Percentiles rank a stretch among this genome's conserved stretches.
These are phyloP conservation scores for Fusarium austroafricanum DNA, from an alignment of 2,329 filamentous ascomycete species.

Conservation along the genomic window DNA sequence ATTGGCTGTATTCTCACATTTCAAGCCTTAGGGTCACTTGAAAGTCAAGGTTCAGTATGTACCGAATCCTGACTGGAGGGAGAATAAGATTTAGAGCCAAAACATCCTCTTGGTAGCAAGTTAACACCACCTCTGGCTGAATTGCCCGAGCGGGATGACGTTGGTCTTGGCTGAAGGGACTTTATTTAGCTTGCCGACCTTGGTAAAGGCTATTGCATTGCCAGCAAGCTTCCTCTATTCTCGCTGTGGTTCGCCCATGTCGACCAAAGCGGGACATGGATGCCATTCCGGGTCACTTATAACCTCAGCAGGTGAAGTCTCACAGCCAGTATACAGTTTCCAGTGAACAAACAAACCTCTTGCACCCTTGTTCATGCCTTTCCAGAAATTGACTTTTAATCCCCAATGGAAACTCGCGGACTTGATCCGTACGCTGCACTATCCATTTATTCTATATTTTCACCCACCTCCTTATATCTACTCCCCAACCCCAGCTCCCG, in stretches of 20 bases:
- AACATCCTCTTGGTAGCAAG: background rate
- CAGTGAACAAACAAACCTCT: too few species aligned
- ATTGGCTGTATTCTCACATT: background rate
- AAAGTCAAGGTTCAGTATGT: background rate
- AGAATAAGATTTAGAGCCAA: background rate
- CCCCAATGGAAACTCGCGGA: constrained; percentile 1
- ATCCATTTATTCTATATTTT: background rate
- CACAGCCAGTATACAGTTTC: background rate
- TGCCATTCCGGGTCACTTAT: background rate
- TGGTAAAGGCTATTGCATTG: too few species aligned
- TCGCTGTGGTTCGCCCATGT: background rate
- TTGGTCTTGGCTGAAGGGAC: background rate
- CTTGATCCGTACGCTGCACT: background rate
- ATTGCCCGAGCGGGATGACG: constrained; percentile 15
- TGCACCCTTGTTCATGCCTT: background rate
- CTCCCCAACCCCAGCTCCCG: constrained; percentile 5
- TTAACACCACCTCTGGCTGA: background rate
- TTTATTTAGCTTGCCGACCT: background rate
- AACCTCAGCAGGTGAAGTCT: background rate
- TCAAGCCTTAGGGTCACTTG: background rate
- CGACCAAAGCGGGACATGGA: background rate
- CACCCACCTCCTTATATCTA: constrained; percentile 11
- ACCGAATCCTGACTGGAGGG: background rate
- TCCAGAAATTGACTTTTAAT: background rate
- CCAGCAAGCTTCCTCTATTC: too few species aligned